Evolutionary conservation across 208 protist species (phyloP).

Genomic region (Lotmaria passim): DNA sequence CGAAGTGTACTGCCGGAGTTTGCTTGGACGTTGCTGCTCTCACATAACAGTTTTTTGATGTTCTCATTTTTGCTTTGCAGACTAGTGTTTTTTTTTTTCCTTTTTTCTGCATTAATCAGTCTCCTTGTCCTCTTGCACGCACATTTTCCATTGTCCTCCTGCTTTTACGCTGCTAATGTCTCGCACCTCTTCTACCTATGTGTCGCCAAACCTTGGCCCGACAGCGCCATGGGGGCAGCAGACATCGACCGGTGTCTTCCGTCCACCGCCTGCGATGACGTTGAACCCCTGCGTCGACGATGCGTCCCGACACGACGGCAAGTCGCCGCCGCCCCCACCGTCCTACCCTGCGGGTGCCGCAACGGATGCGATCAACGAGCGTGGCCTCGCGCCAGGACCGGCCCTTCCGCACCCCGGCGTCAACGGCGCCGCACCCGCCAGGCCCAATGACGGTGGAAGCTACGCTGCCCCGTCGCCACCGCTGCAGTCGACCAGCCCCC

Average conservation of each 20-base stretch:
- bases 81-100: slow-evolving; percentile 10
- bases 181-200: slow-evolving; percentile 49
- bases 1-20: not conserved
- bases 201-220: slow-evolving; percentile 65
- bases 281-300: slow-evolving; percentile 26
- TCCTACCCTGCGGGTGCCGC: slow-evolving; percentile 5
- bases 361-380: slow-evolving; percentile 18
- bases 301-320: slow-evolving; percentile 18
- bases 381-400: slow-evolving; percentile 6
- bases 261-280: slow-evolving; percentile 49
- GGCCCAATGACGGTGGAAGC: slow-evolving; percentile 6
- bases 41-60: not conserved
- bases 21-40: not conserved
- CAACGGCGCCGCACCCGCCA: slow-evolving; percentile 3
- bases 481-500: slow-evolving; percentile 26
- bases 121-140: not conserved
- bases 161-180: slow-evolving; percentile 27
- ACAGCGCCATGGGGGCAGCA: slow-evolving; percentile 69
- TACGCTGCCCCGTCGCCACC: slow-evolving; percentile 12
- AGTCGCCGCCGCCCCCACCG: slow-evolving; percentile 11
- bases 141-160: slow-evolving; percentile 11
- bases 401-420: slow-evolving; percentile 1
- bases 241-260: slow-evolving; percentile 70
- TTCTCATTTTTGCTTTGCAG: not conserved
- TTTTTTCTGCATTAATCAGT: not conserved